Evolutionary conservation across 768 basidiomycete species (phyloP).

Genomic region (Trichaptum fuscoviolaceum): DNA sequence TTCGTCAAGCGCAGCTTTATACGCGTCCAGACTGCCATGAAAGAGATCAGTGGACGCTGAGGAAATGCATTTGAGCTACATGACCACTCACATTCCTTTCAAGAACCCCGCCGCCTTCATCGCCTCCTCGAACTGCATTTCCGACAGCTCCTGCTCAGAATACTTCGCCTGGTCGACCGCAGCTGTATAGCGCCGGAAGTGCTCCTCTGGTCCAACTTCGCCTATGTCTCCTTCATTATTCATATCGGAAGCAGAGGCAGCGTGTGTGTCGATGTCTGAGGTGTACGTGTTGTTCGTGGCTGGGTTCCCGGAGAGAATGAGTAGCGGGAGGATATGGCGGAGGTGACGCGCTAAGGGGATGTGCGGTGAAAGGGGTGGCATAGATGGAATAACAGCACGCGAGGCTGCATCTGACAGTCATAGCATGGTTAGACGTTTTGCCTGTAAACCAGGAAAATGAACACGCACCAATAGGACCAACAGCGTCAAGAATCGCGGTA

Average conservation of each 20-base stretch:
- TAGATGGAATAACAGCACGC: slow-evolving; percentile 65
- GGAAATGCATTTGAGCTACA: not conserved
- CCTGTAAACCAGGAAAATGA: not conserved
- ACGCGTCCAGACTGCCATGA: not conserved
- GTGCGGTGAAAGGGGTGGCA: slow-evolving; percentile 66
- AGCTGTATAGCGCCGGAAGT: slow-evolving; percentile 51
- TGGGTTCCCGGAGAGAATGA: slow-evolving; percentile 15
- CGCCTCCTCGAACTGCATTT: slow-evolving; percentile 62
- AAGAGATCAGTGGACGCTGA: not conserved
- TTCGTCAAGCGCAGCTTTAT: not conserved
- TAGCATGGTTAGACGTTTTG: not conserved
- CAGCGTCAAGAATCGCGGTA: slow-evolving; percentile 63
- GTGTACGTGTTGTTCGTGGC: too few relatives aligned
- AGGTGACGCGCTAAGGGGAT: slow-evolving; percentile 77
- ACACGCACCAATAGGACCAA: slow-evolving; percentile 59
- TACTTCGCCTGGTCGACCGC: slow-evolving; percentile 69
- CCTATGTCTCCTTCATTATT: not conserved
- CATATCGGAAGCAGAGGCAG: slow-evolving; percentile 36
- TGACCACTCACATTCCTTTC: slow-evolving; percentile 48
- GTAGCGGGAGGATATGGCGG: slow-evolving; percentile 64
- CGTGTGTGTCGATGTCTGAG: too few relatives aligned
- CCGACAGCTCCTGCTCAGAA: slow-evolving; percentile 52
- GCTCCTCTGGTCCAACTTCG: slow-evolving; percentile 25
- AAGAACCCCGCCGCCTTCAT: slow-evolving; percentile 59
- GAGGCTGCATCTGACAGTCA: slow-evolving; percentile 57